Evolutionary conservation across 2,329 filamentous ascomycete species (phyloP).

Genomic region (Pyrenophora teres): DNA sequence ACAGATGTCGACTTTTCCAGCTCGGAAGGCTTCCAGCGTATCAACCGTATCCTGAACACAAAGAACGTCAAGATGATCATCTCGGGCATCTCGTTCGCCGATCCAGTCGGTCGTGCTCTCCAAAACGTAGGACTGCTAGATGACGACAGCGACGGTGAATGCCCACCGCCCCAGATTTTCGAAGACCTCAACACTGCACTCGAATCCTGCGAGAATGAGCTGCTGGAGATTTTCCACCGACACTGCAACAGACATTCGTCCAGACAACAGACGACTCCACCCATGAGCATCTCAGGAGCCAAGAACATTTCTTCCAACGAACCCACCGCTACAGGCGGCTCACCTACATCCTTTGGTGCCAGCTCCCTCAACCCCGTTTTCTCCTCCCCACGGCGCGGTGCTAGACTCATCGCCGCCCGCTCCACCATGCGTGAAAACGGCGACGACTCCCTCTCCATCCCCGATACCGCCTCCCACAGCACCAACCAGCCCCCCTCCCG

Average conservation of each 20-base stretch:
- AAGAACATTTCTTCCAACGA: slow-evolving; percentile 14
- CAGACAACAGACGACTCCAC: slow-evolving; percentile 48
- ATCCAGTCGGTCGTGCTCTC: slow-evolving; percentile 76
- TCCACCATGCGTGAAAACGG: slow-evolving; percentile 68
- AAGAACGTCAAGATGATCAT: slow-evolving; percentile 81
- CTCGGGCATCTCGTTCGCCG: slow-evolving; percentile 77
- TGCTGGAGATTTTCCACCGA: slow-evolving; percentile 68
- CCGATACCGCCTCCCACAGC: slow-evolving; percentile 16
- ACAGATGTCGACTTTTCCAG: slow-evolving; percentile 95
- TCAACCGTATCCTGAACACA: slow-evolving; percentile 79
- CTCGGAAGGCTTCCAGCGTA: slow-evolving; percentile 90
- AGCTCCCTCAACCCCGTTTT: slow-evolving; percentile 58
- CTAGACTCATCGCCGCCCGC: slow-evolving; percentile 77
- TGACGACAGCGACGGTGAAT: slow-evolving; percentile 67
- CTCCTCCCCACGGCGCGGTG: slow-evolving; percentile 79
- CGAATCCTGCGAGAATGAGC: slow-evolving; percentile 92
- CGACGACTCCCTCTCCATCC: slow-evolving; percentile 20
- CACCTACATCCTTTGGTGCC: slow-evolving; percentile 31
- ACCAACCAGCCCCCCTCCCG: slow-evolving; percentile 52
- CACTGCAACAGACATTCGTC: slow-evolving; percentile 39
- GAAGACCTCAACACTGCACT: slow-evolving; percentile 90
- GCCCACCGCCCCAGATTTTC: slow-evolving; percentile 66
- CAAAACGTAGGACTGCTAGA: slow-evolving; percentile 82
- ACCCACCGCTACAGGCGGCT: slow-evolving; percentile 24
- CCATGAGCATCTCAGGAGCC: slow-evolving; percentile 38